Evolutionary conservation across 2,329 filamentous ascomycete genomes (phyloP), one percentile per base, ranked within the genome.

Genomic region (Cadophora sp.): DNA sequence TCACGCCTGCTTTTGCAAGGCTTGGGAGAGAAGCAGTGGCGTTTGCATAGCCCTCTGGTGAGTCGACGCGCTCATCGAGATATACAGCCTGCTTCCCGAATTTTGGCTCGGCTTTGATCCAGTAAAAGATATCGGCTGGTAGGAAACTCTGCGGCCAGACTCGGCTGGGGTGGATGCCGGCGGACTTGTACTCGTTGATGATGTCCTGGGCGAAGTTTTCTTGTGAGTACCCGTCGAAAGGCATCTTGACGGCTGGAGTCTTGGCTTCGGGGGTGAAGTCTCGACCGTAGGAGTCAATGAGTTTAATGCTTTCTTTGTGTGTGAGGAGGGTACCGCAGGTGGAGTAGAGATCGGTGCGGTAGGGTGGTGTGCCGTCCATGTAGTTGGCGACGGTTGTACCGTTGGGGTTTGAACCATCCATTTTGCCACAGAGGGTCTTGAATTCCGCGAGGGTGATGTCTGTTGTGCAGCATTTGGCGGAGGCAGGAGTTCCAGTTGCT

Each of bases 41-140:
- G 24, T 60, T 60, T 7, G 41, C 58, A 22, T 60, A 60, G 22
- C 58, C 58, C 3, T 45, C 58, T 36, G 27, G 58, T 3, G 41
- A 48, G 6, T 60, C 58, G 24, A 60, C 58, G 3, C 58, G 58
- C 41, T 60, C 58, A 16, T 60, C 58, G 22, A 60, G 58, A 24
- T 60, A 60, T 16, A 60, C 41, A 7, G 58, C 58, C 13, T 60
- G 58, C 33, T 30, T 60, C 7, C 58, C 58, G n/a, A 60, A 60
- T 14, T 48, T 60, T 24, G 58, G 58, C 41, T 60, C 58, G 4
- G 58, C 58, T 48, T 60, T 60, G 58, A 60, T 60, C 58, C 58
- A 60, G 58, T 60, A 60, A 41, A 60, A 48, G 16, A 60, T 27
- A 22, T 60, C 58, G 41, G 58, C 58, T 30, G 58, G 58, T 7